phyloP scores from a whole-genome alignment of 1,139 yeast species.

The Magnusiomyces suaveolens region DNA sequence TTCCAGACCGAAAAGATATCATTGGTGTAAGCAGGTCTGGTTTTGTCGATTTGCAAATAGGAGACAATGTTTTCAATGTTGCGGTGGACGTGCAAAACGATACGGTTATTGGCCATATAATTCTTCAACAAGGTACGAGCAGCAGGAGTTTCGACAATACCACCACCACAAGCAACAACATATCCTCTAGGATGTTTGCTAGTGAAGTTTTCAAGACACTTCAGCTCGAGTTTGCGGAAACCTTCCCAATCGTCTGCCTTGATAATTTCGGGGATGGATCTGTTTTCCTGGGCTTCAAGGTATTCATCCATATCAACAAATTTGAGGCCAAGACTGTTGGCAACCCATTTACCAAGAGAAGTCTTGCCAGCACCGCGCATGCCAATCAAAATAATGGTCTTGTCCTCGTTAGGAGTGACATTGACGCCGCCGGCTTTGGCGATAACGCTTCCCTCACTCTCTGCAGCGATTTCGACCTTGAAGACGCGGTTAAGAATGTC shows the following conservation, averaged over 20 bases:
- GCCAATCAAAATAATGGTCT: conserved; percentile 76
- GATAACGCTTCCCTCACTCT: conserved; percentile 5
- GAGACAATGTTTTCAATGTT: conserved; percentile 70
- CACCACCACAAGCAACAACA: conserved; percentile 93
- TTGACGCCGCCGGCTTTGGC: neutral
- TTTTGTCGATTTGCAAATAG: conserved; percentile 63
- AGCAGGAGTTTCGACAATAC: conserved; percentile 71
- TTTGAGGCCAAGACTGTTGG: conserved; percentile 59
- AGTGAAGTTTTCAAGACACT: conserved; percentile 46
- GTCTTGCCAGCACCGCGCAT: conserved; percentile 99
- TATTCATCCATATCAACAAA: conserved; percentile 69
- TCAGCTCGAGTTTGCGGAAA: conserved; percentile 64
- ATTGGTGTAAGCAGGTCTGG: conserved; percentile 74
- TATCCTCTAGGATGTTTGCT: conserved; percentile 43
- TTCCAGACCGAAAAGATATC: conserved; percentile 79
- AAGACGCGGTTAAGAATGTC: conserved; percentile 69
- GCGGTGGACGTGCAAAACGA: conserved; percentile 85
- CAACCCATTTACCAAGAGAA: conserved; percentile 74
- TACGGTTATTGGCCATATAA: conserved; percentile 50
- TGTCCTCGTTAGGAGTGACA: conserved; percentile 34
- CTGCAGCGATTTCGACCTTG: conserved; percentile 59
- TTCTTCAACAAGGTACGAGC: conserved; percentile 54
- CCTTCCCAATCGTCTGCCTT: conserved; percentile 73
- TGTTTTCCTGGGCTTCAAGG: conserved; percentile 48
- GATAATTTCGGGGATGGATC: conserved; percentile 58